Evolutionary conservation across 495 filamentous ascomycete species (phyloP).

Genomic region (Tuber umbilicatum): DNA sequence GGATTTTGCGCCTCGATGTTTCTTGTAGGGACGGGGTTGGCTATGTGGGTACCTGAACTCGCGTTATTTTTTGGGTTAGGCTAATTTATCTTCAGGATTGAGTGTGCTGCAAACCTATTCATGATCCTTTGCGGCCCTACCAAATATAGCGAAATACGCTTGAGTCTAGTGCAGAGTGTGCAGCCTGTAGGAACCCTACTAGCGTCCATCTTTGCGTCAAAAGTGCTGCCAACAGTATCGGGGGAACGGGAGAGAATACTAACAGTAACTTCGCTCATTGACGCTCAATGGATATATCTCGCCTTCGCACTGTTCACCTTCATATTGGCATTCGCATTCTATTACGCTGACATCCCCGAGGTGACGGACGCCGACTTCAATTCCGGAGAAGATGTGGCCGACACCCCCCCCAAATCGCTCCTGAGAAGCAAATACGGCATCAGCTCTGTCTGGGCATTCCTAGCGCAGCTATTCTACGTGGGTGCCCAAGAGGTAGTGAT

Average conservation of each 20-base stretch:
- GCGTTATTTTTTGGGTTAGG: neutral
- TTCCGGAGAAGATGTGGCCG: neutral
- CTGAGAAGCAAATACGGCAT: slow-evolving; percentile 12
- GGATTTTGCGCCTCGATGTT: slow-evolving; percentile 63
- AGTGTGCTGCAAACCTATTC: slow-evolving; percentile 63
- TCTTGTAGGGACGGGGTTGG: slow-evolving; percentile 55
- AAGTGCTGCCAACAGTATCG: slow-evolving; percentile 50
- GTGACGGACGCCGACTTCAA: slow-evolving; percentile 58
- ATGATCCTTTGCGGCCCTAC: slow-evolving; percentile 61
- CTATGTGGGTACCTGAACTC: slow-evolving; percentile 16
- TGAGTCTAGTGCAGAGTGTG: slow-evolving; percentile 63
- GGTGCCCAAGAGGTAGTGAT: slow-evolving; percentile 59
- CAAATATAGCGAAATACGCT: slow-evolving; percentile 58
- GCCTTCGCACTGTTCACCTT: slow-evolving; percentile 61
- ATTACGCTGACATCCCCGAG: slow-evolving; percentile 61
- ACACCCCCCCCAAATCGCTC: neutral
- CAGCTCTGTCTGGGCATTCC: slow-evolving; percentile 44
- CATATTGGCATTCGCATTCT: slow-evolving; percentile 58
- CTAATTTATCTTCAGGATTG: slow-evolving; percentile 48
- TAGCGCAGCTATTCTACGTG: slow-evolving; percentile 60
- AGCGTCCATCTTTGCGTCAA: slow-evolving; percentile 24
- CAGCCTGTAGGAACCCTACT: slow-evolving; percentile 60
- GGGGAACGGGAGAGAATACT: slow-evolving; percentile 41
- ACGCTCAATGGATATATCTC: slow-evolving; percentile 68
- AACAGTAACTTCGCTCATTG: slow-evolving; percentile 53